Evolutionary conservation across 768 basidiomycete species (phyloP).

Genomic region (Amanita polypyramis): DNA sequence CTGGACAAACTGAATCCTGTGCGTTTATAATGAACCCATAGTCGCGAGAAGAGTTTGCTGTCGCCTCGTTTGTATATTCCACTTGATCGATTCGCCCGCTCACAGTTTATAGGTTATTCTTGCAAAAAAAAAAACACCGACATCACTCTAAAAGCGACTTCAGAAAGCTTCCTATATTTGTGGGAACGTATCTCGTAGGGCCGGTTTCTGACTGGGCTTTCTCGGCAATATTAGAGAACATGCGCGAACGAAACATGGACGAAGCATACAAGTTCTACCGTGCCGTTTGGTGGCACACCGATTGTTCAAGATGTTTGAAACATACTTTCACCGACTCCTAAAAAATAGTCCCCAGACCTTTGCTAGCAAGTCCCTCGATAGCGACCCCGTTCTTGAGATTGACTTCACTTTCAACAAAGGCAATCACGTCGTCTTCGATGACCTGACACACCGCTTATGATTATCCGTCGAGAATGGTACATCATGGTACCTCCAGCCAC

Average conservation of each 20-base stretch:
- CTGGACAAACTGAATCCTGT: not conserved
- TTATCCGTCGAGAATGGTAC: not conserved
- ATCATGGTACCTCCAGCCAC: constrained; percentile 7
- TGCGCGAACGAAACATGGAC: not conserved
- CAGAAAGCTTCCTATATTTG: constrained; percentile 1
- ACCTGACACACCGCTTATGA: constrained; percentile 1
- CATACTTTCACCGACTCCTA: not conserved
- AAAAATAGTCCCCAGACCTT: not conserved
- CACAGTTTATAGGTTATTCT: constrained; percentile 7
- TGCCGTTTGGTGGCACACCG: not conserved
- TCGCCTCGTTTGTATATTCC: not conserved
- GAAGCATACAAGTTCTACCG: not conserved
- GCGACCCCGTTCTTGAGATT: constrained; percentile 2
- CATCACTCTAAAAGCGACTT: constrained; percentile 7
- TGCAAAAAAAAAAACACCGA: not conserved
- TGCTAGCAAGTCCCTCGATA: not conserved
- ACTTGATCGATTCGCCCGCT: constrained; percentile 5
- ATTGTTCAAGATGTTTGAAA: not conserved
- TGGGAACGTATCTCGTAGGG: constrained; percentile 7
- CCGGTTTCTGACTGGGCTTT: not conserved
- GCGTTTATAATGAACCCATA: not conserved
- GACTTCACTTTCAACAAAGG: constrained; percentile 4
- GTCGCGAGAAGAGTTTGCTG: not conserved
- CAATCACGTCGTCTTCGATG: not conserved
- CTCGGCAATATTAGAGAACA: not conserved